A percentile compares a stretch with the other conserved stretches of the same genome.
phyloP scores from a whole-genome alignment of 2,329 filamentous ascomycete species.

The Claviceps capensis region DNA sequence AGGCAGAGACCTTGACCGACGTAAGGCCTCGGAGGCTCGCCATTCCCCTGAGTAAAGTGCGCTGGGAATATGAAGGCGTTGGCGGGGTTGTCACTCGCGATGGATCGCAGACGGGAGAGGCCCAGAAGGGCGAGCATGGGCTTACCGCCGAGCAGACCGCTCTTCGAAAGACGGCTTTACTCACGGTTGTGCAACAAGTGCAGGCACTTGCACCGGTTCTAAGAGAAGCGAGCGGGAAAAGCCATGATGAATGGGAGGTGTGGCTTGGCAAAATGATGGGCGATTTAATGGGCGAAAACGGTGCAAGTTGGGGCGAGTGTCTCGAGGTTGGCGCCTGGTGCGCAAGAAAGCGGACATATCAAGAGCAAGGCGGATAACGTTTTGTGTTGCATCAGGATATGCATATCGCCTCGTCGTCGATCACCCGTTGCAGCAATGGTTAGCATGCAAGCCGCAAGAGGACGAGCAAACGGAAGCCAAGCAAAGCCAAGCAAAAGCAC shows the following conservation, averaged over 20 bases:
- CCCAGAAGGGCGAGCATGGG: conserved; percentile 25
- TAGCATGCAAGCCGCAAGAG: background rate
- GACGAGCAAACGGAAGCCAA: background rate
- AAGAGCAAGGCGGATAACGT: background rate
- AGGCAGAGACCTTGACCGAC: conserved; percentile 56
- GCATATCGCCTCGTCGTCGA: background rate
- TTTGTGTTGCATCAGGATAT: background rate
- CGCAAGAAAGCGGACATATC: conserved; percentile 52
- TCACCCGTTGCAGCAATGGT: background rate
- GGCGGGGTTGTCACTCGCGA: conserved; percentile 48
- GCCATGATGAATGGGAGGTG: conserved; percentile 79
- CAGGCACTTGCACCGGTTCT: conserved; percentile 74
- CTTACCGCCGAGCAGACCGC: conserved; percentile 58
- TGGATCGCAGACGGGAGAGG: conserved; percentile 45
- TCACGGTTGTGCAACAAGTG: conserved; percentile 70
- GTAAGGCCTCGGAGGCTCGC: conserved; percentile 65
- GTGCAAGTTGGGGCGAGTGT: conserved; percentile 73
- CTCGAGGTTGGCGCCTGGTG: conserved; percentile 79
- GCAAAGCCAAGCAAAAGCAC: background rate
- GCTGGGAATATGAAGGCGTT: conserved; percentile 72
- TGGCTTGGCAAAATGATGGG: conserved; percentile 84
- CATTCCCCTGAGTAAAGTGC: conserved; percentile 72
- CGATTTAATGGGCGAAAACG: conserved; percentile 65
- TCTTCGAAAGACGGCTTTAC: conserved; percentile 63
- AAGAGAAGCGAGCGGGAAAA: conserved; percentile 72